These are phyloP conservation scores for Ophiostoma ips DNA, from an alignment of 2,329 filamentous ascomycete species.

Conservation along the genomic window DNA sequence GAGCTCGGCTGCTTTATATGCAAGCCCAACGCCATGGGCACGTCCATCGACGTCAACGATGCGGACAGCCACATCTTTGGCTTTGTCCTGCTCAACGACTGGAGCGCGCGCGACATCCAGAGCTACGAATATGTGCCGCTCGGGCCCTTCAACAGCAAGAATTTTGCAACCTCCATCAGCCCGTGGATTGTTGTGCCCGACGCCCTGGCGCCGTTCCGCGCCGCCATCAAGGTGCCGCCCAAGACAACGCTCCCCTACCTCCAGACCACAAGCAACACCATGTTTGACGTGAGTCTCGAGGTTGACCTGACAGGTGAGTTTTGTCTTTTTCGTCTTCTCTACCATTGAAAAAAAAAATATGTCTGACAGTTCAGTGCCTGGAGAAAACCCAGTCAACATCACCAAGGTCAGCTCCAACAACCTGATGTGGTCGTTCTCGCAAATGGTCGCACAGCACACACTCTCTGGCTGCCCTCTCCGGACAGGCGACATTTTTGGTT, in stretches of 20 bases:
- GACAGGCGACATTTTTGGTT: constrained; percentile 61
- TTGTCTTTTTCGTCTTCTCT: neutral
- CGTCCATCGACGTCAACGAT: constrained; percentile 45
- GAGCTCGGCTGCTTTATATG: constrained; percentile 67
- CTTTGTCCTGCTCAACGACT: constrained; percentile 73
- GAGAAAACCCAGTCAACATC: neutral
- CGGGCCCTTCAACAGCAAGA: constrained; percentile 74
- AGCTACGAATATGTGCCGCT: constrained; percentile 73
- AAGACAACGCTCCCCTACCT: constrained; percentile 31
- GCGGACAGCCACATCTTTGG: constrained; percentile 65
- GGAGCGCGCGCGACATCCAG: constrained; percentile 73
- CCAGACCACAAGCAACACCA: constrained; percentile 38
- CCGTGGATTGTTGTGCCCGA: constrained; percentile 69
- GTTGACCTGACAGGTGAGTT: constrained; percentile 1
- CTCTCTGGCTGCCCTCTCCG: constrained; percentile 63
- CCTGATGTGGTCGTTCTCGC: constrained; percentile 67
- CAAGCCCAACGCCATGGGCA: constrained; percentile 48
- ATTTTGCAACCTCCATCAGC: constrained; percentile 65
- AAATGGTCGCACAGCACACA: constrained; percentile 73
- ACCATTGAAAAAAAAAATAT: neutral
- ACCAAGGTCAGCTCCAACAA: constrained; percentile 33
- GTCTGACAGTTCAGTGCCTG: neutral
- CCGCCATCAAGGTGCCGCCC: constrained; percentile 20
- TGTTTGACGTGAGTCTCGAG: constrained; percentile 18
- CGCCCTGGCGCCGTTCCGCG: constrained; percentile 48